Percentiles rank a stretch among this genome's conserved stretches.
These are phyloP conservation scores for Caryopteris hybrid DNA, from an alignment of 305 asterid genomes.

Conservation along the genomic window DNA sequence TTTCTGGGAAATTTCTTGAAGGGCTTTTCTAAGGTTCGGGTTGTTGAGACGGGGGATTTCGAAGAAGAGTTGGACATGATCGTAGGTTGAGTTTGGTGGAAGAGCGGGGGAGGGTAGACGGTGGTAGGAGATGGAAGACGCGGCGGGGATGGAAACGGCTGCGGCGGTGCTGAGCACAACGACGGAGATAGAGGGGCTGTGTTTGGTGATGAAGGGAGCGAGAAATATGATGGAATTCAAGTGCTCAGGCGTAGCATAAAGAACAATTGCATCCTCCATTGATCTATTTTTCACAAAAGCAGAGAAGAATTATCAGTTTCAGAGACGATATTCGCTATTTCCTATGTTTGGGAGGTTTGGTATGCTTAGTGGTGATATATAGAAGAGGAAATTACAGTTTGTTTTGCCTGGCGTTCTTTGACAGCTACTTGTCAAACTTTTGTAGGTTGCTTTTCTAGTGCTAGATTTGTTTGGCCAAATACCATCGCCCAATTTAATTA, in stretches of 20 bases:
- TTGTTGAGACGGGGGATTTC: conserved; percentile 27
- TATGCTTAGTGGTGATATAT: no score
- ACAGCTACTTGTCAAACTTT: no score
- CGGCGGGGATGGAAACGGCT: conserved; percentile 16
- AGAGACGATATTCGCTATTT: no score
- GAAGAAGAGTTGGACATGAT: conserved; percentile 23
- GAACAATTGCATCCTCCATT: conserved; percentile 14
- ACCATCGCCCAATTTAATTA: no score
- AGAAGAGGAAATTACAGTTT: no score
- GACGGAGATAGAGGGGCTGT: conserved; percentile 27
- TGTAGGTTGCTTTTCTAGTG: no score
- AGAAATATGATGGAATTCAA: conserved; percentile 4
- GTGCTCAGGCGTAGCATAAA: conserved; percentile 24
- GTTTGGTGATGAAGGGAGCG: conserved; percentile 19
- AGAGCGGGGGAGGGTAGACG: conserved; percentile 29
- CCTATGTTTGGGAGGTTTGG: no score
- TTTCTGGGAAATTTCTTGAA: conserved; percentile 23
- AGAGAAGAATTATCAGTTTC: not conserved
- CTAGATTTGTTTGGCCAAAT: no score
- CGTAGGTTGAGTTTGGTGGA: conserved; percentile 21
- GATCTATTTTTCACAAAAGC: not conserved
- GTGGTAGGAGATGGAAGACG: conserved; percentile 36
- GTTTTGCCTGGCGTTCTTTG: no score
- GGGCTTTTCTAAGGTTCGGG: conserved; percentile 14
- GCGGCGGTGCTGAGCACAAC: conserved; percentile 36